Evolutionary conservation across 805 yeast genomes (phyloP).

Genomic region (Myxozyma udenii): DNA sequence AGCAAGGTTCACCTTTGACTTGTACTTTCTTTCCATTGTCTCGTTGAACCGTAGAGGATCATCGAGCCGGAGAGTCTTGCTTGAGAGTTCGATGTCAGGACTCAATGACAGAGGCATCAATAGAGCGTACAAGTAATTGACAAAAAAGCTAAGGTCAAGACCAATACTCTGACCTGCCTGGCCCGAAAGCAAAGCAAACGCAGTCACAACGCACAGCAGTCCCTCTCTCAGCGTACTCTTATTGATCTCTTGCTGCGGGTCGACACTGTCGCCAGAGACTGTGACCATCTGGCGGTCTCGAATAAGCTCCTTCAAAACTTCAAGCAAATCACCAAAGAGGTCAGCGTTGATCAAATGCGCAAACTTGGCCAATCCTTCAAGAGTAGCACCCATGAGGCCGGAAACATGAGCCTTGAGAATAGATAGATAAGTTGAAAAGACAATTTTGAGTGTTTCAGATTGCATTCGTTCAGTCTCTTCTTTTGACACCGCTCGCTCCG

Average conservation of each 20-base stretch:
- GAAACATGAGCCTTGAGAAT: slow-evolving; percentile 63
- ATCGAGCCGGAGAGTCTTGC: slow-evolving; percentile 71
- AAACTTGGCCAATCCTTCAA: slow-evolving; percentile 84
- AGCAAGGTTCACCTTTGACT: slow-evolving; percentile 68
- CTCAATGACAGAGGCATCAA: slow-evolving; percentile 69
- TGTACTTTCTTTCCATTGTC: neutral
- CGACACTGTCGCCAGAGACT: slow-evolving; percentile 43
- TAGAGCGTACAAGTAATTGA: slow-evolving; percentile 67
- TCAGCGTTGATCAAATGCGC: slow-evolving; percentile 94
- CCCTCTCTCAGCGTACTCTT: slow-evolving; percentile 53
- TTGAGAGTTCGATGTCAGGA: slow-evolving; percentile 81
- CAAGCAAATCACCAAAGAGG: slow-evolving; percentile 85
- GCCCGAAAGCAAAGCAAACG: slow-evolving; percentile 78
- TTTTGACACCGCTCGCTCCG: slow-evolving; percentile 81
- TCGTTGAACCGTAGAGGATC: slow-evolving; percentile 56
- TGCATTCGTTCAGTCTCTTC: slow-evolving; percentile 85
- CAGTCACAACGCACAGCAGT: slow-evolving; percentile 79
- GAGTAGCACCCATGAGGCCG: slow-evolving; percentile 73
- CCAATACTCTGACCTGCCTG: slow-evolving; percentile 69
- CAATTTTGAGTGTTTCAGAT: slow-evolving; percentile 71
- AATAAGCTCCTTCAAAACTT: slow-evolving; percentile 80
- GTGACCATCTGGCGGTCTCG: slow-evolving; percentile 16
- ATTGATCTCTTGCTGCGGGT: neutral
- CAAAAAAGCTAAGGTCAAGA: slow-evolving; percentile 77
- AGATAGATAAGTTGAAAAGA: slow-evolving; percentile 72